Evolutionary conservation across 257 asterid genomes (phyloP).

Genomic region (Nicotiana attenuata): DNA sequence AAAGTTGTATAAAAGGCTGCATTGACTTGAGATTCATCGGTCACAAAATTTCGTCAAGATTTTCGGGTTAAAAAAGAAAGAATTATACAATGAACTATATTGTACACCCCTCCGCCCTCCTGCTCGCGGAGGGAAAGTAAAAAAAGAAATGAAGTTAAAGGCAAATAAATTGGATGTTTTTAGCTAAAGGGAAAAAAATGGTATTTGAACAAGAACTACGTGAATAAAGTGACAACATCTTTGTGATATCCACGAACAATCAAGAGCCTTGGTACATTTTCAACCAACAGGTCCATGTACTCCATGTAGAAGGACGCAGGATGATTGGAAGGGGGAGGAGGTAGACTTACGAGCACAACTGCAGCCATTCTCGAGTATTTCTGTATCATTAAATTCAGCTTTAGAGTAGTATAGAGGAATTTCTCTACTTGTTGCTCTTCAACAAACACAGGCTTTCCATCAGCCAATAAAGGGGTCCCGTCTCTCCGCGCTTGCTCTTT

Average conservation of each 20-base stretch:
- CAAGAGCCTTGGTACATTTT: slow-evolving; percentile 89
- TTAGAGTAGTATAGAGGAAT: slow-evolving; percentile 72
- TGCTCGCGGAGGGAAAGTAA: neutral
- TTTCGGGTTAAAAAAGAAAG: neutral
- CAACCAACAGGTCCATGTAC: slow-evolving; percentile 92
- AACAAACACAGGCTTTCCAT: slow-evolving; percentile 66
- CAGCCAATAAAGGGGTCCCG: slow-evolving; percentile 57
- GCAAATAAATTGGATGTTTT: neutral
- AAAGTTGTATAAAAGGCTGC: neutral
- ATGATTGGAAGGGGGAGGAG: slow-evolving; percentile 88
- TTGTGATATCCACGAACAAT: slow-evolving; percentile 88
- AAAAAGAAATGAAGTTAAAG: neutral
- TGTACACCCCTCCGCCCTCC: neutral
- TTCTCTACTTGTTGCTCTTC: slow-evolving; percentile 84
- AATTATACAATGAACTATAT: neutral
- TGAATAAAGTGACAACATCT: slow-evolving; percentile 93
- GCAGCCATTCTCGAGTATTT: slow-evolving; percentile 95
- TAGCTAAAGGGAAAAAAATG: neutral
- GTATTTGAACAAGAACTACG: slow-evolving; percentile 35
- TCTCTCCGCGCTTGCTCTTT: slow-evolving; percentile 57
- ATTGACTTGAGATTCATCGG: neutral
- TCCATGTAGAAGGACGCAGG: slow-evolving; percentile 93
- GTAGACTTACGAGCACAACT: slow-evolving; percentile 88
- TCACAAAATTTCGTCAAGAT: neutral
- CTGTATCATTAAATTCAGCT: slow-evolving; percentile 76